Conservation (phyloP, 257 asterid species). For the Penstemon newberryi region DNA sequence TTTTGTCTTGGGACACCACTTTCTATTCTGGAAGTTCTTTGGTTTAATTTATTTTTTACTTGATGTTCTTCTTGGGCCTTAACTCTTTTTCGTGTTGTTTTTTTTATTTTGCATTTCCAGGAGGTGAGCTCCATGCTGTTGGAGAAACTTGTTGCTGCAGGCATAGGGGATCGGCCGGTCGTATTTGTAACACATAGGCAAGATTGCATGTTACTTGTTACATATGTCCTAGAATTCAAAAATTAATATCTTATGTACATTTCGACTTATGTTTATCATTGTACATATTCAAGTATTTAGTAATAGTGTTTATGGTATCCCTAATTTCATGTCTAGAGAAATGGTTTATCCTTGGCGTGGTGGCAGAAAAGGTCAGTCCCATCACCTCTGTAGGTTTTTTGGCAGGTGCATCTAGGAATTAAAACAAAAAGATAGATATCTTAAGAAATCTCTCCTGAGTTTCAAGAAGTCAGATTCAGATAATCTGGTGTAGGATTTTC, state of each 20-base stretch:
- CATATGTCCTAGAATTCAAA: not conserved
- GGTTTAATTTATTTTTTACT: slow-evolving; percentile 1
- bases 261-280: slow-evolving; percentile 11
- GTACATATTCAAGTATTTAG: not conserved
- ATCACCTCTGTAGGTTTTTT: slow-evolving; percentile 12
- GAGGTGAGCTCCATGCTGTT: slow-evolving; percentile 96
- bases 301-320: slow-evolving; percentile 2
- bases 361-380: slow-evolving; percentile 12
- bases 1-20: slow-evolving; percentile 1
- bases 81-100: not conserved
- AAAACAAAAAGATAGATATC: not conserved
- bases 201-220: slow-evolving; percentile 27
- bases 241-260: slow-evolving; percentile 8
- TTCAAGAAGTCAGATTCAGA: slow-evolving; percentile 11
- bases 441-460: not conserved
- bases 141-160: slow-evolving; percentile 85
- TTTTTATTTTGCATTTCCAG: slow-evolving; percentile 41
- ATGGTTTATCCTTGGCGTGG: slow-evolving; percentile 9
- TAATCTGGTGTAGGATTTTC: not conserved
- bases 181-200: slow-evolving; percentile 93
- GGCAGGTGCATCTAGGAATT: slow-evolving; percentile 5
- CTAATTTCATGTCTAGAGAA: slow-evolving; percentile 10
- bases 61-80: slow-evolving; percentile 18
- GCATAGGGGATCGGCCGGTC: slow-evolving; percentile 95
- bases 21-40: slow-evolving; percentile 1